Conservation (phyloP, 208 protist species). For the Zelonia costaricensis region DNA sequence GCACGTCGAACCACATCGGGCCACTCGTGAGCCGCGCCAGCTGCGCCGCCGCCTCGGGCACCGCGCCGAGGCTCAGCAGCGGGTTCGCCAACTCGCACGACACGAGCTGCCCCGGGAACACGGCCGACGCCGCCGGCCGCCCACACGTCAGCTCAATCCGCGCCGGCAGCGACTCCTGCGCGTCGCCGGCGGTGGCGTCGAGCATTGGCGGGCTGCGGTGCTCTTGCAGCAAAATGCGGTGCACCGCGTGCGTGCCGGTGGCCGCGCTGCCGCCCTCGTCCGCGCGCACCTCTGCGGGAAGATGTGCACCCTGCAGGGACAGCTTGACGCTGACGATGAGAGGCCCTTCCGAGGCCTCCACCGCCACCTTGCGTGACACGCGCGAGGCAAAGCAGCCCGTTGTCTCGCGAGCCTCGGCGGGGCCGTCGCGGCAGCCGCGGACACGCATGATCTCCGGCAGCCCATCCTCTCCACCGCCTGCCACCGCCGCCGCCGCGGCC, state of each 20-base stretch:
- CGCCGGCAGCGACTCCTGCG: neutral
- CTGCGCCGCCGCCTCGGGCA: constrained; percentile 10
- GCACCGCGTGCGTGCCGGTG: neutral
- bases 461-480: neutral
- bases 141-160: constrained; percentile 32
- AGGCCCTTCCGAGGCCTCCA: neutral
- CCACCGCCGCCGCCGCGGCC: neutral
- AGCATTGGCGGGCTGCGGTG: constrained; percentile 21
- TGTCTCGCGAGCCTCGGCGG: constrained; percentile 34
- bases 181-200: constrained; percentile 6
- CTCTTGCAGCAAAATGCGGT: constrained; percentile 29
- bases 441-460: constrained; percentile 49
- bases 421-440: constrained; percentile 48
- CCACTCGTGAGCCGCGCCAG: constrained; percentile 10
- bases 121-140: constrained; percentile 28
- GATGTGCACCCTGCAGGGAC: constrained; percentile 51
- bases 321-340: constrained; percentile 21
- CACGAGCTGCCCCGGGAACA: constrained; percentile 69
- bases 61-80: constrained; percentile 16
- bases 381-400: constrained; percentile 49
- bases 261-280: neutral
- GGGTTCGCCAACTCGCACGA: constrained; percentile 59
- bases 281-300: constrained; percentile 30
- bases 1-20: constrained; percentile 27
- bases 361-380: neutral